phyloP scores from a whole-genome alignment of 2,329 filamentous ascomycete species.

The Neopestalotiopsis rosae region DNA sequence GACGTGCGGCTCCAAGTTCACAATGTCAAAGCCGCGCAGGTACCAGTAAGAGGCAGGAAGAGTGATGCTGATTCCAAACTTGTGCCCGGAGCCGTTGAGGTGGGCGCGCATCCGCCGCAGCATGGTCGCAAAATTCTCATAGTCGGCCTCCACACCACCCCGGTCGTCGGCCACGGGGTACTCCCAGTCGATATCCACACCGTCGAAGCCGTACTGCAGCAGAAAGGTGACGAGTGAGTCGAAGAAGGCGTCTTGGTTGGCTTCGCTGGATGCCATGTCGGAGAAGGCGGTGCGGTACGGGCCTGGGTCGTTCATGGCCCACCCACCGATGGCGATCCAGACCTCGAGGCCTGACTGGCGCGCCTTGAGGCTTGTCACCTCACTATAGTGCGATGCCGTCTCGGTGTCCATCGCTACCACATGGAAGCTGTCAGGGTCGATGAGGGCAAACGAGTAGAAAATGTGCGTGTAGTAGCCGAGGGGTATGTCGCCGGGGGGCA shows the following conservation, averaged over 20 bases:
- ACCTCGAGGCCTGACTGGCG: too few species aligned
- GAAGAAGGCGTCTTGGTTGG: neutral
- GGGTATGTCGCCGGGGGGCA: too few species aligned
- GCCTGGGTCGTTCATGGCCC: neutral
- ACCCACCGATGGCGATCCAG: too few species aligned
- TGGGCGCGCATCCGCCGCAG: neutral
- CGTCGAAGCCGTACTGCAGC: slow-evolving; percentile 25
- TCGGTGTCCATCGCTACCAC: too few species aligned
- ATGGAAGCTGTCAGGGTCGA: too few species aligned
- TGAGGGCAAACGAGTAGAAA: too few species aligned
- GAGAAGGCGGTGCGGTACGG: neutral
- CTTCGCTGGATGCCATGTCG: neutral
- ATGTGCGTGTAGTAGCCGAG: too few species aligned
- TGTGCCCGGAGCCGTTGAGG: neutral
- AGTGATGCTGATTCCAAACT: slow-evolving; percentile 18
- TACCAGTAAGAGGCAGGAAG: slow-evolving; percentile 23
- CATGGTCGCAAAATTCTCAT: neutral
- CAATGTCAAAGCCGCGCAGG: slow-evolving; percentile 21
- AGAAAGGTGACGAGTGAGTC: slow-evolving; percentile 29
- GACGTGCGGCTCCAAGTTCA: neutral
- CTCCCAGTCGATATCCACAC: slow-evolving; percentile 25
- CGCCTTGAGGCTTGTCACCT: too few species aligned
- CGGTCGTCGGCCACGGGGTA: neutral
- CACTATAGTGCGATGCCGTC: too few species aligned
- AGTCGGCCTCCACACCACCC: neutral